Evolutionary conservation across 352 stramenopile species (phyloP).

Genomic region (Hyaloperonospora brassicae): DNA sequence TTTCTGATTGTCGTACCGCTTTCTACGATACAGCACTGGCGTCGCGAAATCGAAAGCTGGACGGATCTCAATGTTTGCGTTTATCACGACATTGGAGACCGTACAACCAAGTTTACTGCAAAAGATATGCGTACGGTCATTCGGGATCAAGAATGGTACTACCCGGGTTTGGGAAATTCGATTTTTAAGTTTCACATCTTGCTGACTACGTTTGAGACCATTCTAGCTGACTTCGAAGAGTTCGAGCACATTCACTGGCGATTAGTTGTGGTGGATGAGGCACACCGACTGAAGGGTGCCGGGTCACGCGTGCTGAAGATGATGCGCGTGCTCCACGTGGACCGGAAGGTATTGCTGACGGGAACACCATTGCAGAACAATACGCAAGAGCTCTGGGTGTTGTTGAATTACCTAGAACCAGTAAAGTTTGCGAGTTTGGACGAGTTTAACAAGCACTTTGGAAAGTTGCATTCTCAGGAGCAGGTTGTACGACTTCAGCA

Average conservation of each 20-base stretch:
- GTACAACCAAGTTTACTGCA: constrained; percentile 66
- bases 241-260: constrained; percentile 83
- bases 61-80: constrained; percentile 98
- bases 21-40: constrained; percentile 85
- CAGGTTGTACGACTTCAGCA: constrained; percentile 93
- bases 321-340: constrained; percentile 79
- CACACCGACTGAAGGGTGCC: constrained; percentile 69
- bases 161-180: constrained; percentile 83
- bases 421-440: constrained; percentile 87
- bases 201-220: constrained; percentile 77
- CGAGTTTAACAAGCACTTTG: constrained; percentile 89
- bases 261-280: constrained; percentile 77
- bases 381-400: constrained; percentile 93
- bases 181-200: constrained; percentile 86
- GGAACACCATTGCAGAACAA: constrained; percentile 97
- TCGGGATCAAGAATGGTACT: constrained; percentile 85
- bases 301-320: constrained; percentile 82
- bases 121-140: constrained; percentile 85
- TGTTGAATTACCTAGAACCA: constrained; percentile 95
- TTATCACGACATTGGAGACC: constrained; percentile 93
- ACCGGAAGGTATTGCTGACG: constrained; percentile 92
- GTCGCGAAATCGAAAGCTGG: constrained; percentile 84
- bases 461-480: constrained; percentile 86
- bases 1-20: constrained; percentile 83
- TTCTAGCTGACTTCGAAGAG: constrained; percentile 79